phyloP scores from a whole-genome alignment of 495 filamentous ascomycete species.

The Penicillium antarcticum region DNA sequence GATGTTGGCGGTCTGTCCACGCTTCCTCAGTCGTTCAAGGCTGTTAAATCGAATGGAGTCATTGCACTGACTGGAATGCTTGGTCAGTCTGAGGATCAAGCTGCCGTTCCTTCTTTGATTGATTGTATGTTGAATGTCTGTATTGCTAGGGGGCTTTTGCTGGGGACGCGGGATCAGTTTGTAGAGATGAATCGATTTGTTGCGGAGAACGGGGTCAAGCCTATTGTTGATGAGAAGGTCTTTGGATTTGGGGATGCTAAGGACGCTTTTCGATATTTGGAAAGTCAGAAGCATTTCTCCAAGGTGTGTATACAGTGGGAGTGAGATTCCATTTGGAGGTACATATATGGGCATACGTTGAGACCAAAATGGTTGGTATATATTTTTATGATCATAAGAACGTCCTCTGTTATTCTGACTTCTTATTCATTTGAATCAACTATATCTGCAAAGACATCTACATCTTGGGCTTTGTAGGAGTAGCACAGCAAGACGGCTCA shows the following conservation, averaged over 20 bases:
- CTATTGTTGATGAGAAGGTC: constrained; percentile 50
- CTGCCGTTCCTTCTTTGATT: constrained; percentile 36
- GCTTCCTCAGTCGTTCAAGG: constrained; percentile 31
- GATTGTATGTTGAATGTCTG: constrained; percentile 36
- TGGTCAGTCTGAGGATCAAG: constrained; percentile 27
- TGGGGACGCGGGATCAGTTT: constrained; percentile 49
- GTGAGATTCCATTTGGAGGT: not conserved
- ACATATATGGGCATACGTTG: too few relatives aligned
- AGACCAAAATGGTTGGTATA: not conserved
- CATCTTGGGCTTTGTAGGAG: constrained; percentile 29
- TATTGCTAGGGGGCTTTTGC: constrained; percentile 27
- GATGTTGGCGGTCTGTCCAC: constrained; percentile 52
- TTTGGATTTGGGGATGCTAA: constrained; percentile 48
- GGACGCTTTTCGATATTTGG: constrained; percentile 32
- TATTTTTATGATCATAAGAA: not conserved
- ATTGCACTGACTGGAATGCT: constrained; percentile 41
- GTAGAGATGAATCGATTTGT: constrained; percentile 54
- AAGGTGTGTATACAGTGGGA: not conserved
- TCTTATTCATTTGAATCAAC: not conserved
- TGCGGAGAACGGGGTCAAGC: constrained; percentile 53
- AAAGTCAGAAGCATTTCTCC: not conserved
- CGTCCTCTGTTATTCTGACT: not conserved
- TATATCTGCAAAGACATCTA: constrained; percentile 1
- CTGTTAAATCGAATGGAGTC: constrained; percentile 37
- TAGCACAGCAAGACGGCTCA: constrained; percentile 33